Conservation (phyloP, 2,329 filamentous ascomycete genomes). For the Diplodia scrobiculata region DNA sequence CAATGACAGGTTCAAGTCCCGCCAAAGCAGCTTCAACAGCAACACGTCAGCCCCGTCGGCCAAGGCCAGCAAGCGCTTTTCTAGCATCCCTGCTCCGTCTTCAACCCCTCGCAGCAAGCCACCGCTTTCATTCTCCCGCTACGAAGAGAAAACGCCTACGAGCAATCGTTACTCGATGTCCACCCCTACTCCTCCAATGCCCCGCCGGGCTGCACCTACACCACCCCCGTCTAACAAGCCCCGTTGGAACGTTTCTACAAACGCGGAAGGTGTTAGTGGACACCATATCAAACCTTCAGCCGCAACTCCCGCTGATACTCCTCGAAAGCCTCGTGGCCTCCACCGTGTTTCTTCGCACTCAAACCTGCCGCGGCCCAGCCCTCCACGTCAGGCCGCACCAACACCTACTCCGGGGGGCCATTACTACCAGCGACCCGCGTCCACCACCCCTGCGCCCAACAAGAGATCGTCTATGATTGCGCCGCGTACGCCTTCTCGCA, state of each 20-base stretch:
- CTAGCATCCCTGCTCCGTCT: slow-evolving; percentile 48
- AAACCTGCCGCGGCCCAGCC: slow-evolving; percentile 35
- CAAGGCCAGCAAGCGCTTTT: slow-evolving; percentile 51
- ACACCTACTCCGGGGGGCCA: slow-evolving; percentile 35
- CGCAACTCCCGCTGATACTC: slow-evolving; percentile 39
- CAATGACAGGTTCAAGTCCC: slow-evolving; percentile 53
- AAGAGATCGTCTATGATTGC: slow-evolving; percentile 5
- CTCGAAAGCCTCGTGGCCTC: slow-evolving; percentile 33
- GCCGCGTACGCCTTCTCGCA: slow-evolving; percentile 26
- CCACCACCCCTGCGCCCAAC: slow-evolving; percentile 37
- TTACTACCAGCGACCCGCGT: slow-evolving; percentile 34
- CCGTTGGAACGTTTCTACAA: slow-evolving; percentile 46
- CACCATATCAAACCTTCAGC: slow-evolving; percentile 45
- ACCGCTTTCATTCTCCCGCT: slow-evolving; percentile 34
- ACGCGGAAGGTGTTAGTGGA: slow-evolving; percentile 44
- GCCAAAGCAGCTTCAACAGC: slow-evolving; percentile 50
- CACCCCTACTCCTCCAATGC: slow-evolving; percentile 19
- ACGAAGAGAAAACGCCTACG: slow-evolving; percentile 34
- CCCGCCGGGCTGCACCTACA: slow-evolving; percentile 3
- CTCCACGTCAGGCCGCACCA: slow-evolving; percentile 37
- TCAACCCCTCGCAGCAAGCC: slow-evolving; percentile 33
- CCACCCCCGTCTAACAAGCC: slow-evolving; percentile 37
- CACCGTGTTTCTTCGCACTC: slow-evolving; percentile 41
- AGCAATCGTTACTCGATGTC: slow-evolving; percentile 16
- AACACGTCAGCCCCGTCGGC: slow-evolving; percentile 46